These are phyloP conservation scores for Laguncularia racemosa DNA, from an alignment of 345 rosid species.

Conservation along the genomic window DNA sequence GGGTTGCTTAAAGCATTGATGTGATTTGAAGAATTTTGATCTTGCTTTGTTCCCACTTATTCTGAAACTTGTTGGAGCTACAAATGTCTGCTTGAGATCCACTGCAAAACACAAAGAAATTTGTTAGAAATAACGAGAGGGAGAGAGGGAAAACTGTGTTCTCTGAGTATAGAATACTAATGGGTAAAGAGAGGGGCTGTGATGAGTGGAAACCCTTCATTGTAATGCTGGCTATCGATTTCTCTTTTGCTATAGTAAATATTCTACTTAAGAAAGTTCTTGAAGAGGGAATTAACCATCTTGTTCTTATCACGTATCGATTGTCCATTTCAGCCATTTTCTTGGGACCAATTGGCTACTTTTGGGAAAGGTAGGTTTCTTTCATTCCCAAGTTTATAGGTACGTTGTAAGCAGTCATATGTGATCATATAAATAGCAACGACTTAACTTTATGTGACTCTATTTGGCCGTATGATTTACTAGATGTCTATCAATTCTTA, in stretches of 20 bases:
- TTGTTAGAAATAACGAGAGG: too few relatives aligned
- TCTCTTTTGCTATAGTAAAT: slow-evolving; percentile 43
- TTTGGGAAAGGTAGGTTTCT: slow-evolving; percentile 40
- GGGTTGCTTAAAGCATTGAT: slow-evolving; percentile 17
- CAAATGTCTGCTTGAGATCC: background rate
- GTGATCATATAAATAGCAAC: background rate
- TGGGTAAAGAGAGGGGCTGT: slow-evolving; percentile 5
- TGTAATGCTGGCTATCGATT: slow-evolving; percentile 40
- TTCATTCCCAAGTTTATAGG: background rate
- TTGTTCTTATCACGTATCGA: slow-evolving; percentile 59
- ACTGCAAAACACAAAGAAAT: background rate
- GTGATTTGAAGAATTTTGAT: slow-evolving; percentile 19
- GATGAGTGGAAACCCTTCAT: slow-evolving; percentile 33
- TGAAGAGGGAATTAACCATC: slow-evolving; percentile 38
- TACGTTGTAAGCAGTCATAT: too few relatives aligned
- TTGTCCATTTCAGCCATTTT: slow-evolving; percentile 39
- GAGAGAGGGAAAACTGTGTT: background rate
- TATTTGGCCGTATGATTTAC: background rate
- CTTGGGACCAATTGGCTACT: slow-evolving; percentile 51
- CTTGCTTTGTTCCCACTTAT: slow-evolving; percentile 15
- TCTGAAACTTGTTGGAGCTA: slow-evolving; percentile 6
- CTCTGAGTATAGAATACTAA: background rate
- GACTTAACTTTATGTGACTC: background rate
- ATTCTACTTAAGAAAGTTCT: slow-evolving; percentile 56
- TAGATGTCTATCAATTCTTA: background rate